Evolutionary conservation across 495 filamentous ascomycete genomes (phyloP).

Genomic region (Pyrenopolyporus hunteri): DNA sequence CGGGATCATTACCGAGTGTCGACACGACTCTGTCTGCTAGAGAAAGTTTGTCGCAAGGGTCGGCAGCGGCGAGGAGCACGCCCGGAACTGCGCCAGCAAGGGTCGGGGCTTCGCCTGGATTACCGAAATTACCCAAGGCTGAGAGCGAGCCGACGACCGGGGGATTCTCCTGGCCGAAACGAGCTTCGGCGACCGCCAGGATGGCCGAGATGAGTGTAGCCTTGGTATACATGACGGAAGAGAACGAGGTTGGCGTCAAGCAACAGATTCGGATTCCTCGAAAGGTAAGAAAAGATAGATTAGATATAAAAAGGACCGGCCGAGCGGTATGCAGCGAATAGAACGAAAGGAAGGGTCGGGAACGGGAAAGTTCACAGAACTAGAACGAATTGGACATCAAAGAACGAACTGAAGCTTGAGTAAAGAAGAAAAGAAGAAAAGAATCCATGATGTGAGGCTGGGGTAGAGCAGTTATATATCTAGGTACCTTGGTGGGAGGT

Average conservation of each 20-base stretch:
- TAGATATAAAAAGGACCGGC: slow-evolving; percentile 44
- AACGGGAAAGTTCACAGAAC: slow-evolving; percentile 55
- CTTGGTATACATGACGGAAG: slow-evolving; percentile 55
- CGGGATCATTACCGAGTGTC: slow-evolving; percentile 56
- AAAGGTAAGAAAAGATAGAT: slow-evolving; percentile 36
- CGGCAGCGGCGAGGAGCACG: slow-evolving; percentile 61
- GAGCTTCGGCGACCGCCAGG: slow-evolving; percentile 56
- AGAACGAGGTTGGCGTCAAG: slow-evolving; percentile 27
- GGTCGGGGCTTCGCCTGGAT: slow-evolving; percentile 59
- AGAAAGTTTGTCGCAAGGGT: slow-evolving; percentile 64
- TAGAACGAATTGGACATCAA: slow-evolving; percentile 45
- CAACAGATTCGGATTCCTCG: slow-evolving; percentile 31
- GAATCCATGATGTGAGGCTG: slow-evolving; percentile 25
- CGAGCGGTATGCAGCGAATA: slow-evolving; percentile 49
- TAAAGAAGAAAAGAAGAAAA: slow-evolving; percentile 17
- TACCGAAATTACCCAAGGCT: slow-evolving; percentile 54
- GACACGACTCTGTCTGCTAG: slow-evolving; percentile 64
- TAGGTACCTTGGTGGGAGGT: neutral
- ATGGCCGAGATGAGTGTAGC: slow-evolving; percentile 48
- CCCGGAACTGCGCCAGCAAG: slow-evolving; percentile 59
- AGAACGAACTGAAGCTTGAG: slow-evolving; percentile 42
- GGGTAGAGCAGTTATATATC: slow-evolving; percentile 27
- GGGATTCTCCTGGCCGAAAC: slow-evolving; percentile 61
- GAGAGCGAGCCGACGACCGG: slow-evolving; percentile 52
- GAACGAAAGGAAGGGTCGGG: slow-evolving; percentile 41